These are phyloP conservation scores for Pythium volutum DNA, from an alignment of 352 stramenopile genomes.

Conservation along the genomic window DNA sequence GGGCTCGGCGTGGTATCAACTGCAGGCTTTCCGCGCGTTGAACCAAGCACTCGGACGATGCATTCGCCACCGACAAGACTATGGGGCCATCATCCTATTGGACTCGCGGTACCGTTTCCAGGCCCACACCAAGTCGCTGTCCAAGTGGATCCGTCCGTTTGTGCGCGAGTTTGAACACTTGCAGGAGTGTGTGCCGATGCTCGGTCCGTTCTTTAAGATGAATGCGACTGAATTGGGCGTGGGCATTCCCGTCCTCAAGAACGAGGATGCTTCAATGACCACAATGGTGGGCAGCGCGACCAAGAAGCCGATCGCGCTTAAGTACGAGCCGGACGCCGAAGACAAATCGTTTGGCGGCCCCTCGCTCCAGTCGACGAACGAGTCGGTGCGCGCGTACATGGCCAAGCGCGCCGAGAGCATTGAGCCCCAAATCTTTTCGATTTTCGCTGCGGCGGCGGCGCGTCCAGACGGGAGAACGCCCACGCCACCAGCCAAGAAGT, in stretches of 20 bases:
- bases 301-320: slow-evolving; percentile 29
- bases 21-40: slow-evolving; percentile 96
- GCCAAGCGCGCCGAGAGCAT: slow-evolving; percentile 12
- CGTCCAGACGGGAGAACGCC: not conserved
- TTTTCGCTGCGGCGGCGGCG: slow-evolving; percentile 10
- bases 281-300: not conserved
- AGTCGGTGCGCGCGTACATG: slow-evolving; percentile 35
- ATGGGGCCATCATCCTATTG: slow-evolving; percentile 95
- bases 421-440: slow-evolving; percentile 19
- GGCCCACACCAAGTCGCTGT: slow-evolving; percentile 58
- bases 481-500: slow-evolving; percentile 7
- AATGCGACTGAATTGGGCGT: slow-evolving; percentile 43
- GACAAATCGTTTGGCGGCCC: slow-evolving; percentile 2
- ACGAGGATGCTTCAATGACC: not conserved
- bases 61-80: slow-evolving; percentile 98
- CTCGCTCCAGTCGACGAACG: slow-evolving; percentile 24
- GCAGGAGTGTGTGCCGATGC: slow-evolving; percentile 56
- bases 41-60: slow-evolving; percentile 99
- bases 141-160: slow-evolving; percentile 79
- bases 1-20: slow-evolving; percentile 93
- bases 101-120: slow-evolving; percentile 86
- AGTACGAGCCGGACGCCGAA: slow-evolving; percentile 36
- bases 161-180: slow-evolving; percentile 71
- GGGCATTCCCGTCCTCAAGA: slow-evolving; percentile 5
- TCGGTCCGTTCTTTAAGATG: slow-evolving; percentile 60